Percentiles rank a stretch among this genome's conserved stretches.
Conservation (phyloP, 2,329 filamentous ascomycete species). For the Graphilbum sp. region DNA sequence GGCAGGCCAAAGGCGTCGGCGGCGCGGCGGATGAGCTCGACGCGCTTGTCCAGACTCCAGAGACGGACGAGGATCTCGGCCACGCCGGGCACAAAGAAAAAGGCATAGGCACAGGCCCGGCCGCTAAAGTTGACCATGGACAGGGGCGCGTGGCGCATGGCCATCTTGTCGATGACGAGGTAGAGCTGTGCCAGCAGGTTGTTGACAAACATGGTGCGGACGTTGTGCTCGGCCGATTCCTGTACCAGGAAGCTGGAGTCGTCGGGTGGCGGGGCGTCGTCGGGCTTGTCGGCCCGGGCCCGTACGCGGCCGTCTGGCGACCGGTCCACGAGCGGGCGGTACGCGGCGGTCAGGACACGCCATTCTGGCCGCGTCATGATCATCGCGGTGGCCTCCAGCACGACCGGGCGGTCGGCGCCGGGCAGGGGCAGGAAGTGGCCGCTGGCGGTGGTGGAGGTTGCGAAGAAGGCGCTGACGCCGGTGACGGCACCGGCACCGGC, state of each 20-base stretch:
- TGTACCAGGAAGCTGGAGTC: conserved; percentile 29
- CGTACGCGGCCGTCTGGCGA: conserved; percentile 28
- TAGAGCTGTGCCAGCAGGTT: conserved; percentile 72
- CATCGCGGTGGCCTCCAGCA: conserved; percentile 62
- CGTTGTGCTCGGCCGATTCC: conserved; percentile 68
- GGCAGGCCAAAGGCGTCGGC: conserved; percentile 52
- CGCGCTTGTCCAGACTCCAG: conserved; percentile 48
- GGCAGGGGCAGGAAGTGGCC: conserved; percentile 57
- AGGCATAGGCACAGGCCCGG: conserved; percentile 82
- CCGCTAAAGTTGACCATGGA: conserved; percentile 73
- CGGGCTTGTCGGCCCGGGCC: conserved; percentile 31
- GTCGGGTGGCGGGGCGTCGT: conserved; percentile 48
- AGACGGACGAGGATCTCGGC: conserved; percentile 69
- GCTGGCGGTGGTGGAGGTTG: conserved; percentile 8
- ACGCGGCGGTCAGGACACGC: conserved; percentile 55
- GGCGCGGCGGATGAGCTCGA: conserved; percentile 53
- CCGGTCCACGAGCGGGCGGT: conserved; percentile 45
- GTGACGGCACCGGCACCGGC: conserved; percentile 1
- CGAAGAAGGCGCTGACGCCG: conserved; percentile 5
- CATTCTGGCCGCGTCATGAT: conserved; percentile 86
- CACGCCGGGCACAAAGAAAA: conserved; percentile 79
- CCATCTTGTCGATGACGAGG: conserved; percentile 81
- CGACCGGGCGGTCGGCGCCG: conserved; percentile 64
- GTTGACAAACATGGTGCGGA: conserved; percentile 70
- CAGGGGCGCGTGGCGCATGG: conserved; percentile 47